Base-by-base conservation (phyloP, 2,329 filamentous ascomycete species). In the Chaetomiaceae sp. region DNA sequence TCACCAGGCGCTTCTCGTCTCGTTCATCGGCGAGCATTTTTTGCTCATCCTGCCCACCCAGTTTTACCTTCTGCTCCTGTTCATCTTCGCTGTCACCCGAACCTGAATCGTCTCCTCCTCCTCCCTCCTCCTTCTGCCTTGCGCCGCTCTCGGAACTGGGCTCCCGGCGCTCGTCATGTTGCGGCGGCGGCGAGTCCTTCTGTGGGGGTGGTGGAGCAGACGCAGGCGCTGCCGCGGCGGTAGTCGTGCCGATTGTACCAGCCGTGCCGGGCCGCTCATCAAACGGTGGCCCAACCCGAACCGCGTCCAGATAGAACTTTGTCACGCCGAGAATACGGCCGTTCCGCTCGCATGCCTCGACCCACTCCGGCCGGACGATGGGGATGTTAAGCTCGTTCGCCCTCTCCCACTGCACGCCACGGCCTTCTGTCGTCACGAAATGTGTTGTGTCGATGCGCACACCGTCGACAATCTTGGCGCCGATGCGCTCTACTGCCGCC, bases 401-500 rank as follows among this genome's bases (percentile, higher is more conserved):
- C 75, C 94, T 95, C 73, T 99, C 94, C 94, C 94, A 99, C 11
- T 86, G 80, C 46, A 88, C 79, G 29, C 94, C 94, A 51, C 91
- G 78, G 27, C 91, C 91, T 69, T 99, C 94, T 9, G 90, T 95
- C 58, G 92, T 97, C 55, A 99, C 90, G 68, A 99, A 99, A 72
- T 99, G 94, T 14, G 94, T 99, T 1, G 94, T 99, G 69, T 99
- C 94, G 66, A 99, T 97, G 64, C 92, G 82, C 47, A 97, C 90
- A 11, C 81, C 81, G 62, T 96, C 92, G 53, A 90, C 87, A 59
- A 97, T 77, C 76, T 94, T 96, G 56, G 90, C 94, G 44, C 94
- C 94, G 62, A 99, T 95, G 61, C 90, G 81, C 65, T 94, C 85
- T 32, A 96, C 82, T 1, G 91, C 89, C 41, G 78, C 78, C 42